These are phyloP conservation scores for Microascus cirrosus DNA, from an alignment of 2,329 filamentous ascomycete species.

Conservation along the genomic window DNA sequence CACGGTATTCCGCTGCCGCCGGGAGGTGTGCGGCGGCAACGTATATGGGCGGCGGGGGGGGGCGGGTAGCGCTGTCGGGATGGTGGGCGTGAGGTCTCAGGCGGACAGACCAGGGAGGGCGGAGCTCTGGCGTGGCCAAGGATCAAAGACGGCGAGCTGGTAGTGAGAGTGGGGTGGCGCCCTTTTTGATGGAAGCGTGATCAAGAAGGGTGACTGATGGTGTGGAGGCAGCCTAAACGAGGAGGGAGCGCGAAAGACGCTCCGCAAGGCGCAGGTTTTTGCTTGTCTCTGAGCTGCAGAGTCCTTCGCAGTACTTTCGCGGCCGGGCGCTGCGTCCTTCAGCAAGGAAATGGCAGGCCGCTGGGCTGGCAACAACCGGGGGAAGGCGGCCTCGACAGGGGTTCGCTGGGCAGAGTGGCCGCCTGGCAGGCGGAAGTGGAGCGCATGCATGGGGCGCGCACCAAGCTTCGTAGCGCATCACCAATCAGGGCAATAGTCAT, in stretches of 20 bases:
- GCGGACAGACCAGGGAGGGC: neutral
- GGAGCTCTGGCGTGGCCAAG: neutral
- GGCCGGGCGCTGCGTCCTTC: neutral
- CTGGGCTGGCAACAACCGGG: neutral
- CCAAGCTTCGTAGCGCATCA: neutral
- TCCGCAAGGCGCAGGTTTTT: neutral
- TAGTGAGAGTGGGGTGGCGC: neutral
- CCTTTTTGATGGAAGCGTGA: constrained; percentile 1
- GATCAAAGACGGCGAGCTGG: neutral
- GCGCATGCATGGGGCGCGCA: neutral
- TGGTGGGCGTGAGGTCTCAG: constrained; percentile 1
- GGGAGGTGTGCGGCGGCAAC: constrained; percentile 21
- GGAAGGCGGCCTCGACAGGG: neutral
- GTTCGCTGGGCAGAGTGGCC: neutral
- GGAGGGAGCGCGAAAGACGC: neutral
- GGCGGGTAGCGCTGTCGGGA: neutral
- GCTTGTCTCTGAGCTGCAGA: neutral
- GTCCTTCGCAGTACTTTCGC: neutral
- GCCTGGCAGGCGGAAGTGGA: neutral
- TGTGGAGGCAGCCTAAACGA: constrained; percentile 2
- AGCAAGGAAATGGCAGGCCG: neutral
- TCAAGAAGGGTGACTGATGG: constrained; percentile 1
- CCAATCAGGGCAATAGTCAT: neutral
- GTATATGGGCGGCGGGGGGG: constrained; percentile 11
- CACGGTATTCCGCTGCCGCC: neutral